Percentiles rank a stretch among this genome's conserved stretches.
These are phyloP conservation scores for Exophiala lecanii-corni DNA, from an alignment of 2,329 filamentous ascomycete species.

Conservation along the genomic window DNA sequence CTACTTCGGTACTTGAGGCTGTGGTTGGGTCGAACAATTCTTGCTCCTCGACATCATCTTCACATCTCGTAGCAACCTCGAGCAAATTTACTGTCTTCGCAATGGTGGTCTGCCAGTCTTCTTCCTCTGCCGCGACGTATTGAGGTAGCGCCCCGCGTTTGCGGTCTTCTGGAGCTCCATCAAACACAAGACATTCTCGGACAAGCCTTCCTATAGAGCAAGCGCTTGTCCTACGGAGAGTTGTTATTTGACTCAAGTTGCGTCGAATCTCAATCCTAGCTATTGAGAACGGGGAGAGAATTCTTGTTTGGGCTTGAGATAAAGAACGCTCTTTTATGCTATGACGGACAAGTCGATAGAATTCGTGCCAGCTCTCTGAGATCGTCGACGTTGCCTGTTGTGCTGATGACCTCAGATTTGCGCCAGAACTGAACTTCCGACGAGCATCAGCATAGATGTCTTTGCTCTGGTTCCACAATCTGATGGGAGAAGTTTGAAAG, in stretches of 20 bases:
- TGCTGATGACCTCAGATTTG: slow-evolving; percentile 30
- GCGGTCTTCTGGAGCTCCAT: slow-evolving; percentile 36
- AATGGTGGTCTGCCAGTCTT: slow-evolving; percentile 69
- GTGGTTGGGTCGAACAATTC: slow-evolving; percentile 13
- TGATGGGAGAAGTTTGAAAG: slow-evolving; percentile 74
- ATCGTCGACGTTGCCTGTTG: slow-evolving; percentile 28
- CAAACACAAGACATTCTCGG: slow-evolving; percentile 73
- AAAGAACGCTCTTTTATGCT: slow-evolving; percentile 70
- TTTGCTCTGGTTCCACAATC: slow-evolving; percentile 66
- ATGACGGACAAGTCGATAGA: slow-evolving; percentile 75
- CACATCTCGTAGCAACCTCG: slow-evolving; percentile 51
- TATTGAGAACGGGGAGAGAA: slow-evolving; percentile 73
- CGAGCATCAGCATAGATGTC: slow-evolving; percentile 55
- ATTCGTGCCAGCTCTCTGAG: slow-evolving; percentile 51
- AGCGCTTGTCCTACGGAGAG: slow-evolving; percentile 73
- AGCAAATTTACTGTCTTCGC: slow-evolving; percentile 79
- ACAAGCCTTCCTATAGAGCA: slow-evolving; percentile 83
- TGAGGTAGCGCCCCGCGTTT: slow-evolving; percentile 17
- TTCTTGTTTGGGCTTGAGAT: slow-evolving; percentile 62
- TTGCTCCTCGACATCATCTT: slow-evolving; percentile 7
- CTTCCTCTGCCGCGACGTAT: slow-evolving; percentile 39
- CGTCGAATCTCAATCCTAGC: slow-evolving; percentile 68
- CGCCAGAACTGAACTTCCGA: slow-evolving; percentile 25
- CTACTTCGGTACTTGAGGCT: slow-evolving; percentile 18
- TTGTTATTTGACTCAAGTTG: slow-evolving; percentile 68